phyloP scores from a whole-genome alignment of 768 basidiomycete genomes.

The Hortiboletus campestris region DNA sequence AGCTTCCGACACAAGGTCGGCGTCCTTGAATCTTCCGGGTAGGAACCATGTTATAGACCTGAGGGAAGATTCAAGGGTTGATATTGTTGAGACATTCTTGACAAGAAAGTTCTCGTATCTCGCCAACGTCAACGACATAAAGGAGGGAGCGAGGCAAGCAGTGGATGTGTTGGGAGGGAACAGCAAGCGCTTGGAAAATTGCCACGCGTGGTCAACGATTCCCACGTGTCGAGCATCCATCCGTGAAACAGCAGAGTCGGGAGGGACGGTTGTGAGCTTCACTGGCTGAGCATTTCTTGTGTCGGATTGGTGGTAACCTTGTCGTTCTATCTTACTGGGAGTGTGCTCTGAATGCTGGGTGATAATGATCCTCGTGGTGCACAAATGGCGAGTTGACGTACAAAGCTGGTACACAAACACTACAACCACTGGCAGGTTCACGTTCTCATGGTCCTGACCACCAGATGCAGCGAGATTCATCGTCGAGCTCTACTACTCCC shows the following conservation, averaged over 20 bases:
- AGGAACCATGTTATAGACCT: constrained; percentile 93
- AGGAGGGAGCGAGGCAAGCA: neutral
- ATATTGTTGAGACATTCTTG: constrained; percentile 81
- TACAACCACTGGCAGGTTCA: neutral
- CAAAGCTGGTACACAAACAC: neutral
- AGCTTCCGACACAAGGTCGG: constrained; percentile 92
- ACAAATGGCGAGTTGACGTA: neutral
- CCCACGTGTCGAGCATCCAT: neutral
- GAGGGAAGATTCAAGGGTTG: constrained; percentile 84
- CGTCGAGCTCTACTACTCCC: constrained; percentile 21
- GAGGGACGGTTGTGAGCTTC: too few relatives aligned
- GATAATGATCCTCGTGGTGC: too few relatives aligned
- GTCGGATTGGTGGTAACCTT: too few relatives aligned
- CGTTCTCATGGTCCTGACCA: constrained; percentile 3
- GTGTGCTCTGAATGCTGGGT: too few relatives aligned
- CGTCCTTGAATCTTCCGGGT: constrained; percentile 96
- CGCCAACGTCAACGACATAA: constrained; percentile 62
- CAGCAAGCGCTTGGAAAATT: constrained; percentile 3
- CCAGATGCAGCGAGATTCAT: constrained; percentile 25
- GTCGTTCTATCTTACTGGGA: too few relatives aligned
- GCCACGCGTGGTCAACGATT: constrained; percentile 3
- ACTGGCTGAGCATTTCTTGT: too few relatives aligned
- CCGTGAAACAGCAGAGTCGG: too few relatives aligned
- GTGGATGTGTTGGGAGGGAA: neutral
- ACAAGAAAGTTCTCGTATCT: constrained; percentile 83